Conservation (phyloP, 768 basidiomycete species). For the Auriscalpium microsporum region DNA sequence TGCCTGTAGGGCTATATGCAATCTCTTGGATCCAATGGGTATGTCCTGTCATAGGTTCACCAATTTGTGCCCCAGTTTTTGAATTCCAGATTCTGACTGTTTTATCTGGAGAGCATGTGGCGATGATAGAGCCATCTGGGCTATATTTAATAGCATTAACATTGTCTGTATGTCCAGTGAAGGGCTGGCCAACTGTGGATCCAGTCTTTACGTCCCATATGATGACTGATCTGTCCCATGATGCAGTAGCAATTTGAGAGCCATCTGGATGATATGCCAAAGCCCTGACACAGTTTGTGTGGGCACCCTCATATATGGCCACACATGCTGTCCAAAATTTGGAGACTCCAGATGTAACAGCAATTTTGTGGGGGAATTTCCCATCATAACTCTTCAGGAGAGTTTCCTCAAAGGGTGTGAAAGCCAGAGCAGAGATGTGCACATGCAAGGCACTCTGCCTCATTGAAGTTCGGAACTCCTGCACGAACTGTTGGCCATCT, state of each 20-base stretch:
- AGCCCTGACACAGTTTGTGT: background rate
- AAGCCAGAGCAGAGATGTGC: background rate
- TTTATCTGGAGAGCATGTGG: constrained; percentile 36
- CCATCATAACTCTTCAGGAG: background rate
- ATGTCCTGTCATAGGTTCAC: constrained; percentile 2
- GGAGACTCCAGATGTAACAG: background rate
- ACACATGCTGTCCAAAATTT: background rate
- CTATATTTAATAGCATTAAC: constrained; percentile 1
- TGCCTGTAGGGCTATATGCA: constrained; percentile 5
- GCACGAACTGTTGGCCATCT: background rate
- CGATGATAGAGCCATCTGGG: constrained; percentile 17
- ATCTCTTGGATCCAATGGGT: constrained; percentile 2
- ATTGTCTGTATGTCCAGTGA: background rate
- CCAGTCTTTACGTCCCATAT: background rate
- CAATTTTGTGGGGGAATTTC: background rate
- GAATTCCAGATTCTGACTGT: constrained; percentile 26
- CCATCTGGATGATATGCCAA: constrained; percentile 9
- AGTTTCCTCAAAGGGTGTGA: background rate
- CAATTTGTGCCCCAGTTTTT: background rate
- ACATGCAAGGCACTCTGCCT: background rate
- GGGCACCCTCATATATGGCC: background rate
- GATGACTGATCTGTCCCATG: background rate
- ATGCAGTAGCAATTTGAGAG: constrained; percentile 17
- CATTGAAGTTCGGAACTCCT: background rate
- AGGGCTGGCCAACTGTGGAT: background rate